Base-by-base conservation (phyloP, 2,329 filamentous ascomycete genomes). In the Coniochaeta sp. region DNA sequence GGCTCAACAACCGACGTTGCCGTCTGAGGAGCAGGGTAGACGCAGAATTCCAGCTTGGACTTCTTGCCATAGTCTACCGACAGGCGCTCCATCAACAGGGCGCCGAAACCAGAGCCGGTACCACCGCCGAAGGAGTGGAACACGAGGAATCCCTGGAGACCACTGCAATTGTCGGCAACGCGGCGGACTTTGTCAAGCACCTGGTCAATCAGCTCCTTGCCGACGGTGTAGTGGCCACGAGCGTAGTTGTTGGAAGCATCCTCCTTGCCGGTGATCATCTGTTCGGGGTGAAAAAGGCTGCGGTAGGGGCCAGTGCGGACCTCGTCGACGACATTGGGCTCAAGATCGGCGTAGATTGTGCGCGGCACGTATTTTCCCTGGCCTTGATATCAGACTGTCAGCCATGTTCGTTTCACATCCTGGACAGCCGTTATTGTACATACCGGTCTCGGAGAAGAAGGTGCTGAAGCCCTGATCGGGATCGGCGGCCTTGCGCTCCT, bases 161-260 rank as follows among this genome's bases (percentile, higher is more conserved):
- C 93, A 70, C 90, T 89, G 80, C 95, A 99, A 87, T 95, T 96
- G 79, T 99, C 93, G 78, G 95, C 93, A 70, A 98, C 93, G 70
- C 91, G 91, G 77, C 95, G 91, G 68, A 99, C 90, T 86, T 96
- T 96, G 85, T 99, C 95, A 69, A 98, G 83, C 64, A 98, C 95
- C 77, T 93, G 89, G 78, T 99, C 95, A 71, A 98, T 97, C 78
- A 99, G 87, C 85, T 99, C 95, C 87, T 98, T 98, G 77, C 95
- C 95, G 71, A 98, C 93, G 65, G 95, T 99, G 86, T 99, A 99
- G 85, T 99, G 95, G 69, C 95, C 95, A 86, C 95, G 93, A 71
- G 95, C 95, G 75, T 98, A 98, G 89, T 99, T 99, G 90, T 99
- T 99, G 70, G 93, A 97, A 69, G 95, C 95, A 88, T 98, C 95